A percentile compares a stretch with the other conserved stretches of the same genome.
Conservation (phyloP, 495 filamentous ascomycete species). For the Halenospora varia region DNA sequence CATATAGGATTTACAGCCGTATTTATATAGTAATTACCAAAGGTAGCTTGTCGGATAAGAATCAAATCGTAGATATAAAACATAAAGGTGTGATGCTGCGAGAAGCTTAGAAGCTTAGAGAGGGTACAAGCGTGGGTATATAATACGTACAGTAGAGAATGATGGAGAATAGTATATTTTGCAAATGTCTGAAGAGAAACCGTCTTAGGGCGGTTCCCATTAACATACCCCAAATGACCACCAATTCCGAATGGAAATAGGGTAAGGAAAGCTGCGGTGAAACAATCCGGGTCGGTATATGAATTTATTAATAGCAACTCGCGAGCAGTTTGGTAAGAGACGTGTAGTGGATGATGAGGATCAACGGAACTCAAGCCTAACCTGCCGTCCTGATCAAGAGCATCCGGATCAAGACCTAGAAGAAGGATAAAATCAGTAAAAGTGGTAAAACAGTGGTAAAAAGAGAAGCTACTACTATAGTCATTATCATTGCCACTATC, state of each 20-base stretch:
- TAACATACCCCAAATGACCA: slow-evolving; percentile 9
- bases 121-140: background rate
- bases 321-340: slow-evolving; percentile 3
- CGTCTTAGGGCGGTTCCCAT: background rate
- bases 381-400: no score
- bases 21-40: slow-evolving; percentile 12
- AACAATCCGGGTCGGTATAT: slow-evolving; percentile 6
- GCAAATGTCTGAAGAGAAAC: slow-evolving; percentile 7
- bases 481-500: no score
- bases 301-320: slow-evolving; percentile 2
- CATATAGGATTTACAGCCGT: no score
- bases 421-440: no score
- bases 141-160: slow-evolving; percentile 14
- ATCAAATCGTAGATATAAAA: background rate
- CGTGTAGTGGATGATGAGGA: slow-evolving; percentile 1
- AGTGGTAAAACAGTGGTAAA: no score
- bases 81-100: slow-evolving; percentile 13
- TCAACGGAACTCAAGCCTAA: no score
- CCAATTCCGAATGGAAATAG: slow-evolving; percentile 11
- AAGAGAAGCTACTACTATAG: no score
- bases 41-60: background rate
- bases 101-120: slow-evolving; percentile 4
- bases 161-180: slow-evolving; percentile 10
- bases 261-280: slow-evolving; percentile 13
- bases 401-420: no score